These are phyloP conservation scores for Penicillium frequentans DNA, from an alignment of 2,329 filamentous ascomycete species.

Conservation along the genomic window DNA sequence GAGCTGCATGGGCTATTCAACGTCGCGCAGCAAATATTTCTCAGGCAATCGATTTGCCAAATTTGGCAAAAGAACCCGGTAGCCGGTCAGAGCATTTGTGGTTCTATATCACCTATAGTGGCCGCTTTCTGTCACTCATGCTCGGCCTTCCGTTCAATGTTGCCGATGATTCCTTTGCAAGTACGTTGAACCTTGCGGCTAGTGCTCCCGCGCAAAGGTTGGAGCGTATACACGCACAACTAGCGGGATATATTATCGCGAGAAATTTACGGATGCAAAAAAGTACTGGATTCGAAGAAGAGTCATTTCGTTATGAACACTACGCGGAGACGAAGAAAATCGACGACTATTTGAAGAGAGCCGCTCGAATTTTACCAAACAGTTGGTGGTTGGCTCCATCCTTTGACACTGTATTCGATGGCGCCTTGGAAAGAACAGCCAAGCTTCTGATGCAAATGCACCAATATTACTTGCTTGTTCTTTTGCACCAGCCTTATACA, in stretches of 20 bases:
- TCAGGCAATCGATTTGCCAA: slow-evolving; percentile 48
- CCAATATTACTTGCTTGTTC: slow-evolving; percentile 22
- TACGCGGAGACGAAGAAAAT: slow-evolving; percentile 18
- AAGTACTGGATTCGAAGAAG: too few relatives aligned
- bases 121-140: slow-evolving; percentile 52
- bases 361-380: slow-evolving; percentile 14
- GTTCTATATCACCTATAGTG: slow-evolving; percentile 41
- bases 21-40: slow-evolving; percentile 51
- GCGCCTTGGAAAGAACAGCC: slow-evolving; percentile 9
- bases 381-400: slow-evolving; percentile 12
- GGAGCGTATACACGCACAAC: slow-evolving; percentile 12
- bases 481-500: slow-evolving; percentile 24
- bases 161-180: slow-evolving; percentile 16
- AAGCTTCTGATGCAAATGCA: slow-evolving; percentile 22
- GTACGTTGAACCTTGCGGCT: not conserved
- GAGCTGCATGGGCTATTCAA: slow-evolving; percentile 50
- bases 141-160: slow-evolving; percentile 50
- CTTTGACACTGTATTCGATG: slow-evolving; percentile 1
- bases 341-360: slow-evolving; percentile 18
- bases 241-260: slow-evolving; percentile 16
- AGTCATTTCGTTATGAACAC: not conserved
- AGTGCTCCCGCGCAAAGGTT: slow-evolving; percentile 7
- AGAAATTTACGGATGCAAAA: slow-evolving; percentile 18
- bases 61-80: slow-evolving; percentile 15
- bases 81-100: slow-evolving; percentile 29